phyloP scores from a whole-genome alignment of 2,329 filamentous ascomycete species.

The Rutstroemia sp. region DNA sequence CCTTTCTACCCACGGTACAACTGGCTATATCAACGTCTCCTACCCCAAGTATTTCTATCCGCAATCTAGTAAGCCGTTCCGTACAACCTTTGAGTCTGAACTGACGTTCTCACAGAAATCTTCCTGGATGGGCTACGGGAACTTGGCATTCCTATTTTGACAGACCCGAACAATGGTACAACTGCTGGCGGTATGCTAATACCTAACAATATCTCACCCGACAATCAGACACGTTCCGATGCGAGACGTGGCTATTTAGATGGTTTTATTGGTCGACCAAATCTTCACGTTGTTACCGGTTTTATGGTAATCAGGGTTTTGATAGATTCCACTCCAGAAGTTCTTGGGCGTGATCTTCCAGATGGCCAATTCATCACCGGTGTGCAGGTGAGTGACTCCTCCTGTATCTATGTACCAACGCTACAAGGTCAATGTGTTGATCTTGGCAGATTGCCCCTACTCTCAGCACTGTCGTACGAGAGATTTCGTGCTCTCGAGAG shows the following conservation, averaged over 20 bases:
- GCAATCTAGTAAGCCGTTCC: slow-evolving; percentile 31
- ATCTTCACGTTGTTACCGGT: slow-evolving; percentile 34
- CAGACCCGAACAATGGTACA: slow-evolving; percentile 33
- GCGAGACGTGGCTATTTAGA: slow-evolving; percentile 37
- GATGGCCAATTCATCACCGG: slow-evolving; percentile 25
- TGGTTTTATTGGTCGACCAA: slow-evolving; percentile 29
- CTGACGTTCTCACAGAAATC: slow-evolving; percentile 25
- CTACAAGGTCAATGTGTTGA: background rate
- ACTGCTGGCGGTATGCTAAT: slow-evolving; percentile 32
- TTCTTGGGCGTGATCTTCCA: slow-evolving; percentile 7
- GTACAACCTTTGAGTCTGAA: background rate
- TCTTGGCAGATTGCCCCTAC: slow-evolving; percentile 16
- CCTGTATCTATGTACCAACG: background rate
- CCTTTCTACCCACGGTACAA: slow-evolving; percentile 27
- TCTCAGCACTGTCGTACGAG: slow-evolving; percentile 14
- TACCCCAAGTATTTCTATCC: slow-evolving; percentile 35
- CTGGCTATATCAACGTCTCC: slow-evolving; percentile 33
- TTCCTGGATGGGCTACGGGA: slow-evolving; percentile 33
- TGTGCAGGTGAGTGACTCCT: slow-evolving; percentile 31
- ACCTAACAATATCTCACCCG: slow-evolving; percentile 33
- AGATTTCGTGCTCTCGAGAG: slow-evolving; percentile 38
- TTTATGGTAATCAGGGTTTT: slow-evolving; percentile 35
- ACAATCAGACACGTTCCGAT: slow-evolving; percentile 36
- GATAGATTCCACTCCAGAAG: slow-evolving; percentile 12
- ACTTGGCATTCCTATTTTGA: slow-evolving; percentile 31